Conservation (phyloP, 2,329 filamentous ascomycete species). For the Cladosporium sphaerospermum region DNA sequence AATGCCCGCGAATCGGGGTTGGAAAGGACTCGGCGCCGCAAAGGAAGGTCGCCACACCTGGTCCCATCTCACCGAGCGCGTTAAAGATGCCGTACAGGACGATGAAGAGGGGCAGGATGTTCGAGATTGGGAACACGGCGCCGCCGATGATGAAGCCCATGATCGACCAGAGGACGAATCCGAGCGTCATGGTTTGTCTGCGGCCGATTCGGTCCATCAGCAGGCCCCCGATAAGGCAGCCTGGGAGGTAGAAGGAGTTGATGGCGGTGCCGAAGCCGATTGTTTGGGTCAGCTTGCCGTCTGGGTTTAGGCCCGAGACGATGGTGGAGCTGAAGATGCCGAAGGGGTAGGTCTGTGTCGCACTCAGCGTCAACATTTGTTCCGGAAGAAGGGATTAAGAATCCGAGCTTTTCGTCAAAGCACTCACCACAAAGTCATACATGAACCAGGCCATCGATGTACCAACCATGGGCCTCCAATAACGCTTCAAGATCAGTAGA, state of each 20-base stretch:
- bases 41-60: constrained; percentile 70
- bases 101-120: constrained; percentile 57
- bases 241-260: constrained; percentile 82
- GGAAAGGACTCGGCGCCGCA: constrained; percentile 79
- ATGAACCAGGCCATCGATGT: constrained; percentile 77
- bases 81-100: constrained; percentile 66
- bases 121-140: constrained; percentile 59
- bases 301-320: constrained; percentile 54
- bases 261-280: constrained; percentile 85
- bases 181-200: constrained; percentile 54
- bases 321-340: constrained; percentile 77
- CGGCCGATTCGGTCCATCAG: constrained; percentile 73
- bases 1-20: constrained; percentile 71
- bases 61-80: constrained; percentile 70
- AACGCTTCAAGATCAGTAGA: constrained; percentile 53
- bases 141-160: constrained; percentile 72
- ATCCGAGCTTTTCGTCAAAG: background rate
- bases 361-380: background rate
- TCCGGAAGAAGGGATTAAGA: background rate
- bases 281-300: constrained; percentile 61
- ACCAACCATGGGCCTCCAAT: constrained; percentile 62
- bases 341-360: constrained; percentile 61
- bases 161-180: background rate
- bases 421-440: constrained; percentile 48
- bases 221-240: constrained; percentile 69